Evolutionary conservation across 306 rosid species (phyloP).

Genomic region (Corylus americana): DNA sequence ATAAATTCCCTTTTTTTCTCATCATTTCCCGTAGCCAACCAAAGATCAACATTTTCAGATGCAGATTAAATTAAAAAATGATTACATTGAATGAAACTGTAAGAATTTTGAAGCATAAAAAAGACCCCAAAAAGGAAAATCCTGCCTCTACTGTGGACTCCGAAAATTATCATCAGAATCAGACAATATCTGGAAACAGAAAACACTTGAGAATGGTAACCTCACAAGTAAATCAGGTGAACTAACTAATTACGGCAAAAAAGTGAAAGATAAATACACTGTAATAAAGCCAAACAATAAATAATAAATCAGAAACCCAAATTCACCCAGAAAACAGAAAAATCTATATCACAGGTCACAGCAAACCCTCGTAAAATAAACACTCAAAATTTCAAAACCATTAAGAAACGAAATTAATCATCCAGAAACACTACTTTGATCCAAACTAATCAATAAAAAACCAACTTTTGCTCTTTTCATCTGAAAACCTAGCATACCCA

Average conservation of each 20-base stretch:
- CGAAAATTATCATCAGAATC: not conserved
- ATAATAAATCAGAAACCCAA: conserved; percentile 2
- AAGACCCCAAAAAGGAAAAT: not conserved
- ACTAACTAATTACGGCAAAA: not conserved
- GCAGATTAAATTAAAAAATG: not conserved
- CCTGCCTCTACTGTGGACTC: not conserved
- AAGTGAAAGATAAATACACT: not conserved
- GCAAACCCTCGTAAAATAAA: no score
- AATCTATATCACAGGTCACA: not conserved
- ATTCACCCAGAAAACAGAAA: not conserved
- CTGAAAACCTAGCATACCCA: not conserved
- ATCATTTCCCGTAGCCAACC: not conserved
- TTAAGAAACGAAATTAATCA: not conserved
- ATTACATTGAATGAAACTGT: not conserved
- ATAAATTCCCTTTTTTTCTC: not conserved
- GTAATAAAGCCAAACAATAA: not conserved
- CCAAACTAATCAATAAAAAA: not conserved
- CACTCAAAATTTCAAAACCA: not conserved
- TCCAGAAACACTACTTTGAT: not conserved
- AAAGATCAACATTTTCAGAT: not conserved
- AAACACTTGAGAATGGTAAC: not conserved
- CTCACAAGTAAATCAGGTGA: not conserved
- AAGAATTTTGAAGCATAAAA: not conserved
- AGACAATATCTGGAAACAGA: not conserved
- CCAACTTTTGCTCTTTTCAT: not conserved